Conservation (phyloP, 495 filamentous ascomycete genomes). For the Hyaloscypha variabilis region DNA sequence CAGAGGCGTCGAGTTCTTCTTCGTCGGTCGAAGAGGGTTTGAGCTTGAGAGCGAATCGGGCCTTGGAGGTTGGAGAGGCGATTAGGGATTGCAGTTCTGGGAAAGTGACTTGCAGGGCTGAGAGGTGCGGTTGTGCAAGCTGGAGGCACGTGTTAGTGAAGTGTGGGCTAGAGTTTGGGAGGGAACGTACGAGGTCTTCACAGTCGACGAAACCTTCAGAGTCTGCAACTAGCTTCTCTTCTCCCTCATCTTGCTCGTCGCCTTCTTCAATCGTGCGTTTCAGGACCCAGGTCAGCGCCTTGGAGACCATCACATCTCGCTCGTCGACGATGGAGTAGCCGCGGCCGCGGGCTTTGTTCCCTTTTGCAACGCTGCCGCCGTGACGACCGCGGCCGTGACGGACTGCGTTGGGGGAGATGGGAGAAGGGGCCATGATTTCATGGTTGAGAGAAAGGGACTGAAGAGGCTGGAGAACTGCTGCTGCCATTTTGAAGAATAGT, state of each 20-base stretch:
- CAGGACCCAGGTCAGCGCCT: constrained; percentile 45
- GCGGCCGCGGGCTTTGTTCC: constrained; percentile 38
- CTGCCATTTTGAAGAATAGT: constrained; percentile 29
- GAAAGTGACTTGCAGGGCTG: constrained; percentile 36
- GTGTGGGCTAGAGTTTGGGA: neutral
- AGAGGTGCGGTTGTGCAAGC: constrained; percentile 40
- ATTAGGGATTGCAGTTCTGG: constrained; percentile 40
- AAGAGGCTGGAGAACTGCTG: constrained; percentile 31
- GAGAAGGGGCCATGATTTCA: constrained; percentile 47
- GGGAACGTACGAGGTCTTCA: constrained; percentile 40
- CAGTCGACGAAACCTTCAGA: constrained; percentile 45
- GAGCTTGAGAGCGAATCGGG: constrained; percentile 73
- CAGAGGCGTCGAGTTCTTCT: constrained; percentile 48
- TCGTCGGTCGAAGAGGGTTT: constrained; percentile 31
- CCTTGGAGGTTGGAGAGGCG: constrained; percentile 60
- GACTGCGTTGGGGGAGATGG: constrained; percentile 41
- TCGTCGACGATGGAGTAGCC: constrained; percentile 47
- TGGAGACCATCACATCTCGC: constrained; percentile 41
- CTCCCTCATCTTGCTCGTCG: constrained; percentile 39
- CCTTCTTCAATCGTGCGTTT: constrained; percentile 42
- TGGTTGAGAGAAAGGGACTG: constrained; percentile 33
- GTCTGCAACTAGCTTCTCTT: constrained; percentile 41
- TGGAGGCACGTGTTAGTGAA: constrained; percentile 22
- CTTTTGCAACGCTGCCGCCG: constrained; percentile 42
- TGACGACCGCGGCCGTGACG: constrained; percentile 46